Conservation (phyloP, 169 alveolate genomes). For the Theileria orientalis region DNA sequence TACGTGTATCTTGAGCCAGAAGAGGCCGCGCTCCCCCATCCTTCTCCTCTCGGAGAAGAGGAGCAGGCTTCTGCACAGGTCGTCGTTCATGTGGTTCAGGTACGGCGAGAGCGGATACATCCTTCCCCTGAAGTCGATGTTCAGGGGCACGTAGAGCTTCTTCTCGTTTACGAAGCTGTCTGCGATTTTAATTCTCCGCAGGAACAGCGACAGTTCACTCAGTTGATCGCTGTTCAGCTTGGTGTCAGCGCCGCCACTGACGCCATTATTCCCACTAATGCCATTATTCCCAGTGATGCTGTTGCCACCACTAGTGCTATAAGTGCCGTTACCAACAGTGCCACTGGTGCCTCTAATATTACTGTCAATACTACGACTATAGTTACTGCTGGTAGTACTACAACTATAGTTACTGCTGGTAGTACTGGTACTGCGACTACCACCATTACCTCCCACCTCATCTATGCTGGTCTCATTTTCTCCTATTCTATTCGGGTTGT, state of each 20-base stretch:
- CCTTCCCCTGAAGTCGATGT: constrained; percentile 96
- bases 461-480: constrained; percentile 14
- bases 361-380: no score
- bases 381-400: no score
- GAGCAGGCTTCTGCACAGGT: constrained; percentile 91
- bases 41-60: constrained; percentile 87
- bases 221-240: constrained; percentile 64
- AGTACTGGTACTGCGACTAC: not conserved
- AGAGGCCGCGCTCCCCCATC: constrained; percentile 90
- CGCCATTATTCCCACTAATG: constrained; percentile 23
- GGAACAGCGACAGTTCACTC: constrained; percentile 70
- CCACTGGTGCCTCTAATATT: not conserved
- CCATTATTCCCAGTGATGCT: no score
- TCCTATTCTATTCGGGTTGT: constrained; percentile 22
- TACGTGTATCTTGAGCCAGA: constrained; percentile 93
- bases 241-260: constrained; percentile 42
- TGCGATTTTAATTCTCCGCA: constrained; percentile 82
- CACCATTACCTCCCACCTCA: constrained; percentile 15
- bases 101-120: constrained; percentile 96
- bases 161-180: constrained; percentile 77
- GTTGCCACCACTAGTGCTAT: not conserved
- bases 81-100: constrained; percentile 93
- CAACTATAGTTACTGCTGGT: no score
- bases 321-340: not conserved
- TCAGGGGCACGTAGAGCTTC: constrained; percentile 93